These are phyloP conservation scores for Pleurotus pulmonarius DNA, from an alignment of 768 basidiomycete species.

Conservation along the genomic window DNA sequence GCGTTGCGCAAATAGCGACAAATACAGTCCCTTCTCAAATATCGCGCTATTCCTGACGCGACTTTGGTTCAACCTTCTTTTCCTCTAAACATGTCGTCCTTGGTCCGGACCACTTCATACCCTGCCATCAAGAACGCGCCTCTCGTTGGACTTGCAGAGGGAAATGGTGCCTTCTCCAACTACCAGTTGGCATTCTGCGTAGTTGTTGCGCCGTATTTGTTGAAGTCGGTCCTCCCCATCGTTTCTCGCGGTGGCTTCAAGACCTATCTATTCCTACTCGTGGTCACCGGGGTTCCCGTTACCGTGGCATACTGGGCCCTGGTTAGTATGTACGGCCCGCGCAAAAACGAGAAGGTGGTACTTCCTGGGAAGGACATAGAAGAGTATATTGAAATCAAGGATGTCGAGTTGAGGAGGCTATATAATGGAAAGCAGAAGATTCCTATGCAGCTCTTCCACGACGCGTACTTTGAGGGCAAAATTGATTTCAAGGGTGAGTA, in stretches of 20 bases:
- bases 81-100: constrained; percentile 25
- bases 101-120: constrained; percentile 60
- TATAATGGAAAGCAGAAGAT: constrained; percentile 90
- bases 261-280: constrained; percentile 77
- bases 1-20: constrained; percentile 2
- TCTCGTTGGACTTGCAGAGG: constrained; percentile 76
- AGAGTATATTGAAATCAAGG: constrained; percentile 89
- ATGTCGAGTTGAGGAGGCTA: constrained; percentile 70
- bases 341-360: constrained; percentile 81
- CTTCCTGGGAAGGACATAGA: constrained; percentile 85
- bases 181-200: constrained; percentile 72
- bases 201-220: constrained; percentile 75
- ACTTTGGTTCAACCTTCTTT: constrained; percentile 1
- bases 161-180: constrained; percentile 83
- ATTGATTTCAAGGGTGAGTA: constrained; percentile 88
- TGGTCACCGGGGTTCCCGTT: constrained; percentile 72
- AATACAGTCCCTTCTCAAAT: constrained; percentile 9
- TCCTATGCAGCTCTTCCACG: constrained; percentile 96
- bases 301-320: constrained; percentile 87
- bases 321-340: constrained; percentile 75
- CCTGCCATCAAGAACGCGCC: constrained; percentile 87
- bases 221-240: constrained; percentile 80
- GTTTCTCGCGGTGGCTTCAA: constrained; percentile 83
- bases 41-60: constrained; percentile 3
- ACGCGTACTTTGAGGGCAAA: constrained; percentile 95